Conservation (phyloP, 2,329 filamentous ascomycete species). For the Fonsecaea nubica region DNA sequence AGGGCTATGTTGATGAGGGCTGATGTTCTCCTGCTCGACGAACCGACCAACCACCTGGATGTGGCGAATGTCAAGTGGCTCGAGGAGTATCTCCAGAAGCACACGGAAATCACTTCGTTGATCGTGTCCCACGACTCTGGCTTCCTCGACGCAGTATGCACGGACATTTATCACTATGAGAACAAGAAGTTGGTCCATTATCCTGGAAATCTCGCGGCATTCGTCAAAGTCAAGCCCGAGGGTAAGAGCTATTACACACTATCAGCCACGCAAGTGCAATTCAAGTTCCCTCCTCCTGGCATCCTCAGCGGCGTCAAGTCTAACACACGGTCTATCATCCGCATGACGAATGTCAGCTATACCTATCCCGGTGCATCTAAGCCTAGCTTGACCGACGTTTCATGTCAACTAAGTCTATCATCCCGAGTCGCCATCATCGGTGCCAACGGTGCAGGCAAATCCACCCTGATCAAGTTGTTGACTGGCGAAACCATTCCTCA, state of each 20-base stretch:
- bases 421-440: constrained; percentile 96
- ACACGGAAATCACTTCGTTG: constrained; percentile 94
- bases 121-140: constrained; percentile 98
- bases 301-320: constrained; percentile 96
- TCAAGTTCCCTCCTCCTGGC: constrained; percentile 97
- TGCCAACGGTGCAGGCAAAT: constrained; percentile 97
- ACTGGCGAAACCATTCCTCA: constrained; percentile 90
- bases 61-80: constrained; percentile 96
- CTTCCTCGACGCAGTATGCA: constrained; percentile 96
- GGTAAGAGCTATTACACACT: constrained; percentile 98
- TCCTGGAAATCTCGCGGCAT: constrained; percentile 62
- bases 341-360: constrained; percentile 90
- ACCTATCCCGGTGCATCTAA: constrained; percentile 90
- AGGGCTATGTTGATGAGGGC: constrained; percentile 95
- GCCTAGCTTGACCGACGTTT: constrained; percentile 84
- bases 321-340: constrained; percentile 87
- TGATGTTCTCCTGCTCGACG: constrained; percentile 95
- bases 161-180: constrained; percentile 99
- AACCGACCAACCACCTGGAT: constrained; percentile 98
- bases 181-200: constrained; percentile 82
- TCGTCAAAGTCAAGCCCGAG: constrained; percentile 89
- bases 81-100: constrained; percentile 91
- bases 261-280: constrained; percentile 84
- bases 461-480: constrained; percentile 94
- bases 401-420: constrained; percentile 85